Base-by-base conservation (phyloP, 1,139 yeast genomes). In the Pichia sp. region DNA sequence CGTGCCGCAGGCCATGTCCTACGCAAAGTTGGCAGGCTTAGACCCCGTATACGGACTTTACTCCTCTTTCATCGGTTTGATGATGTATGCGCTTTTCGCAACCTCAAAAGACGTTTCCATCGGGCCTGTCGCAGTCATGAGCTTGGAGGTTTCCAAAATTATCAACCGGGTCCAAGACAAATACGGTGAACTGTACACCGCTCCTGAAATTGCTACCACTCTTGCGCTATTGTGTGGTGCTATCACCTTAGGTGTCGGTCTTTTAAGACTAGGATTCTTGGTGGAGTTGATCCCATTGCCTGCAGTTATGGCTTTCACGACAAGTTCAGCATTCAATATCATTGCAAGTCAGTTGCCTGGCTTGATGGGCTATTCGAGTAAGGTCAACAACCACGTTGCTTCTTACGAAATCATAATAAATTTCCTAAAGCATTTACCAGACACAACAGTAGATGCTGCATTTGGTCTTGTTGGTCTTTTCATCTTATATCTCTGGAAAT, bases 81-180 rank as follows among this genome's bases (percentile, higher is more conserved):
- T 90, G 68, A 81, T 87, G 55, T 92, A 92, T 70, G 85, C 95
- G 50, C 80, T 90, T 64, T 92, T 92, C 70, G 98, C 97, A 15
- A 92, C 97, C 16, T 87, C 96, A 19, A 92, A 90, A 72, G 98
- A 92, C 76, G 96, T 92, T 47, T 87, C 95, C 59, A 90, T 92
- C 64, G 98, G 97, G 38, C 97, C 98, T 5, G 98, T 92, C 43
- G 98, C 98, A 2, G 97, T 92, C 59, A 90, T 92, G 97, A 88
- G 96, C 13, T 70, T 84, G 61, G 92, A 90, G 69, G 90, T 89
- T 34, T 83, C 92, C 49, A 88, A 86, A 68, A 92, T 89, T 51
- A 78, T 90, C 55, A 79, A 81, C 36, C 76, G 77, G 53, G 95
- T 90, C 11, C 80, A 81, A 58, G 76, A 70, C 47, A 73, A 74